Evolutionary conservation across 75 land plant genomes (phyloP).

Genomic region (Selaginella moellendorffii): DNA sequence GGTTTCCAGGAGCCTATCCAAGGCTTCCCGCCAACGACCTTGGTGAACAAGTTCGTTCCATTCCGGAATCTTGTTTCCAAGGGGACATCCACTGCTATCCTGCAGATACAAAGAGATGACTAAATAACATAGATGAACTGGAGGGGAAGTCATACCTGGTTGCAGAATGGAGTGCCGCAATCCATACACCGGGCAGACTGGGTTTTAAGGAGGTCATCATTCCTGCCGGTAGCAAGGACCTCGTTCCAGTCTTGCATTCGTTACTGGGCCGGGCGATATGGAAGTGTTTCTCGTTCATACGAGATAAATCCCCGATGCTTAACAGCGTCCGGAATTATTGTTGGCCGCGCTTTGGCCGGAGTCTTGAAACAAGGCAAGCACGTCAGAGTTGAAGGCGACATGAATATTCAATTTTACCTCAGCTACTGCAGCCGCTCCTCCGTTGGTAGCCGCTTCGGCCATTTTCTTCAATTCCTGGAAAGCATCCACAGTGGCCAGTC

Average conservation of each 20-base stretch:
- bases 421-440: background rate
- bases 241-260: conserved; percentile 85
- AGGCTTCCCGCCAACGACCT: conserved; percentile 96
- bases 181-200: conserved; percentile 99
- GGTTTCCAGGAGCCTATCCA: conserved; percentile 88
- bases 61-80: conserved; percentile 97
- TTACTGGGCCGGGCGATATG: conserved; percentile 49
- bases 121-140: background rate
- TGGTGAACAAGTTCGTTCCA: conserved; percentile 93
- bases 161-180: conserved; percentile 98
- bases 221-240: conserved; percentile 49
- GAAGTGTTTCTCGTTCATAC: conserved; percentile 73
- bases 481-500: conserved; percentile 59
- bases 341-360: conserved; percentile 40
- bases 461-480: conserved; percentile 83
- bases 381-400: background rate
- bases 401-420: background rate
- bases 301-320: conserved; percentile 79
- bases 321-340: conserved; percentile 46
- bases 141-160: conserved; percentile 45
- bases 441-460: conserved; percentile 25
- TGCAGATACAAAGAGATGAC: conserved; percentile 21
- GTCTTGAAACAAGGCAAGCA: background rate
- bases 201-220: conserved; percentile 64
- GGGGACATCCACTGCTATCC: conserved; percentile 95